phyloP scores from a whole-genome alignment of 495 filamentous ascomycete species.

The Evansstolkia leycettana region DNA sequence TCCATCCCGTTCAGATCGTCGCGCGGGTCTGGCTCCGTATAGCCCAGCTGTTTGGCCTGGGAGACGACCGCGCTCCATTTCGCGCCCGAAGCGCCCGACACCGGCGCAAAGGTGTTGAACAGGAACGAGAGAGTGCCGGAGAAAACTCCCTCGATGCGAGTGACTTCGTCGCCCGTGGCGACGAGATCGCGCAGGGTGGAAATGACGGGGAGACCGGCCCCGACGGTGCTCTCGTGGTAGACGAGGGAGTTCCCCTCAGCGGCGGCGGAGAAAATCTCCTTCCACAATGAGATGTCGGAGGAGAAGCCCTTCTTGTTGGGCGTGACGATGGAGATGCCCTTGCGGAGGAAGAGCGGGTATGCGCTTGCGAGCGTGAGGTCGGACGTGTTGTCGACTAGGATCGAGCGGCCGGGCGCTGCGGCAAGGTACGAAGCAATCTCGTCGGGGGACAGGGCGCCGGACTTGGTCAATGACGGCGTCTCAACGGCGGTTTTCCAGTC shows the following conservation, averaged over 20 bases:
- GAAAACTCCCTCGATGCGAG: conserved; percentile 89
- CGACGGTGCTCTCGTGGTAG: conserved; percentile 89
- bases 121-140: conserved; percentile 92
- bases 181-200: conserved; percentile 83
- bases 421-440: conserved; percentile 61
- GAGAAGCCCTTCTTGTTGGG: conserved; percentile 98
- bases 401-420: conserved; percentile 53
- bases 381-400: conserved; percentile 92
- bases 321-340: conserved; percentile 80
- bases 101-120: conserved; percentile 87
- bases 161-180: conserved; percentile 77
- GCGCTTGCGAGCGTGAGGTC: conserved; percentile 62
- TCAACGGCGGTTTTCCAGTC: conserved; percentile 43
- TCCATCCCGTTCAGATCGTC: conserved; percentile 95
- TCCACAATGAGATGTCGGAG: conserved; percentile 60
- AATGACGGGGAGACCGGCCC: conserved; percentile 83
- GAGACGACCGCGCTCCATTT: conserved; percentile 81
- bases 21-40: conserved; percentile 91
- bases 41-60: conserved; percentile 87
- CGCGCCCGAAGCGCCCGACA: conserved; percentile 40
- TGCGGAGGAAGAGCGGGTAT: conserved; percentile 66
- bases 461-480: conserved; percentile 39
- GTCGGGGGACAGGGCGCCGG: conserved; percentile 40
- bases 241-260: conserved; percentile 54
- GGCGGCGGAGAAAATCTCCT: conserved; percentile 61